Conservation (phyloP, 106 monocot species). For the Allium sativum region DNA sequence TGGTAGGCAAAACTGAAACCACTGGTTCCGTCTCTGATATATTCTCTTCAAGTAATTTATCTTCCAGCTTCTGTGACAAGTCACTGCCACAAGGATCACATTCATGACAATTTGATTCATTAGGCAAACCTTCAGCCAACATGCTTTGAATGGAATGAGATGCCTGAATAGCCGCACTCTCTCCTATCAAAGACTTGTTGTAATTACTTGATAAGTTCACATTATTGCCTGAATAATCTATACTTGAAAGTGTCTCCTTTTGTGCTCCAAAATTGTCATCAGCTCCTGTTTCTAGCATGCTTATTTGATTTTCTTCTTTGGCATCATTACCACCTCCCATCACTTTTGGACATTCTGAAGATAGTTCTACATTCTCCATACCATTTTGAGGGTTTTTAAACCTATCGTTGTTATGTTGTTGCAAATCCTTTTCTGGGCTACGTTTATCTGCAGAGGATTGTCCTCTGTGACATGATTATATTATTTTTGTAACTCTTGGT, state of each 20-base stretch:
- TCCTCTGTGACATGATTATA: conserved; percentile 9
- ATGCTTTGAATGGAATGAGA: neutral
- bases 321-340: neutral
- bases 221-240: neutral
- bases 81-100: neutral
- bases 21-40: neutral
- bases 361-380: conserved; percentile 4
- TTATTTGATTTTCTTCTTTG: conserved; percentile 5
- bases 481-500: too few relatives aligned
- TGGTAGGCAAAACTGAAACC: neutral
- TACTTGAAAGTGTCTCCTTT: neutral
- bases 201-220: neutral
- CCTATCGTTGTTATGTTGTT: conserved; percentile 3
- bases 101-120: too few relatives aligned
- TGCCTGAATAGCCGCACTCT: neutral
- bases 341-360: neutral
- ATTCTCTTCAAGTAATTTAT: conserved; percentile 2
- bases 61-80: conserved; percentile 5
- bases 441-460: neutral
- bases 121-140: neutral
- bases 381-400: conserved; percentile 10
- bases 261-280: neutral
- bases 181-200: conserved; percentile 1
- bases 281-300: neutral
- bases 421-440: neutral